phyloP scores from a whole-genome alignment of 768 basidiomycete species.

The Psilocybe cyanescens region DNA sequence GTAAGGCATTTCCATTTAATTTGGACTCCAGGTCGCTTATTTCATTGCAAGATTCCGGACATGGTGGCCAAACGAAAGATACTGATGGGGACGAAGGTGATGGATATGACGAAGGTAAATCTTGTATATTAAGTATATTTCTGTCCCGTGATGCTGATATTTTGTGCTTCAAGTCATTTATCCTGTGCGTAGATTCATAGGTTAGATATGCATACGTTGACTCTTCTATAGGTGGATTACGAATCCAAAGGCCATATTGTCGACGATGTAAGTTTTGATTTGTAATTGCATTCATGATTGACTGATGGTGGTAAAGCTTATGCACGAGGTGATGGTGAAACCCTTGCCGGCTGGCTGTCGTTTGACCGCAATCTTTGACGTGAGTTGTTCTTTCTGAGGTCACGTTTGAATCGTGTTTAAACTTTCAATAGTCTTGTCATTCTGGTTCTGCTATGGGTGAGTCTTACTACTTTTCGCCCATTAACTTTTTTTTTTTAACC shows the following conservation, averaged over 20 bases:
- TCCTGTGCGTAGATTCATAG: constrained; percentile 60
- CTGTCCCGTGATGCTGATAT: background rate
- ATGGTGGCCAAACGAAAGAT: constrained; percentile 91
- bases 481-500: background rate
- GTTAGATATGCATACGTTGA: background rate
- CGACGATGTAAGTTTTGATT: constrained; percentile 71
- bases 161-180: constrained; percentile 67
- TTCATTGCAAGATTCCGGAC: constrained; percentile 73
- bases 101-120: constrained; percentile 78
- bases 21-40: background rate
- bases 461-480: constrained; percentile 16
- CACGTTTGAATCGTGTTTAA: background rate
- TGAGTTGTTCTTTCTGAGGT: constrained; percentile 37
- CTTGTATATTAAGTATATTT: background rate
- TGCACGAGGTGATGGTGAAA: constrained; percentile 83
- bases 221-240: constrained; percentile 44
- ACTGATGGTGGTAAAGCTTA: constrained; percentile 40
- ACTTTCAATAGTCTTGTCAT: constrained; percentile 69
- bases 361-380: constrained; percentile 82
- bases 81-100: constrained; percentile 82
- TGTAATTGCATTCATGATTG: background rate
- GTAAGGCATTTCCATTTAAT: constrained; percentile 38
- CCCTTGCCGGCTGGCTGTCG: constrained; percentile 87
- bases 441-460: constrained; percentile 86
- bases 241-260: constrained; percentile 75